Evolutionary conservation across 2,329 filamentous ascomycete species (phyloP).

Genomic region (Magnaporthiopsis incrustans): DNA sequence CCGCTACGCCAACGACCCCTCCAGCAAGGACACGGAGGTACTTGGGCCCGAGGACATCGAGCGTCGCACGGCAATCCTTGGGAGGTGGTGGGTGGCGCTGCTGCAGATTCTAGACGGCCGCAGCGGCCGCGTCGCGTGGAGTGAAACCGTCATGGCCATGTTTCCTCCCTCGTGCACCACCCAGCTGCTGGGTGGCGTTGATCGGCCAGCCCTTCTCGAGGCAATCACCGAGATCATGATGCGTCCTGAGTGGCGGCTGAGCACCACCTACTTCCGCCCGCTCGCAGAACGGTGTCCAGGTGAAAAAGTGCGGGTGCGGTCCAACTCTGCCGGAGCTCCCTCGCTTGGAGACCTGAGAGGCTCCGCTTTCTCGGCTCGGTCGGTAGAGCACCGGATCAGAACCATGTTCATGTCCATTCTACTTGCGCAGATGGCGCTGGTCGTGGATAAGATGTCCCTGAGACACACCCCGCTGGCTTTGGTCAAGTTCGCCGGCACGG

Average conservation of each 20-base stretch:
- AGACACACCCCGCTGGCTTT: constrained; percentile 58
- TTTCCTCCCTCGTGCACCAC: constrained; percentile 30
- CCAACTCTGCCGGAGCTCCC: constrained; percentile 48
- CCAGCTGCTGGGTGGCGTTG: constrained; percentile 74
- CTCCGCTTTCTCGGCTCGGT: constrained; percentile 41
- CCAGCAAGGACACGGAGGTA: constrained; percentile 40
- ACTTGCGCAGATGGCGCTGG: constrained; percentile 73
- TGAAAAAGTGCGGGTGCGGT: constrained; percentile 36
- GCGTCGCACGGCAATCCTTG: constrained; percentile 67
- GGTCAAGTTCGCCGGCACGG: constrained; percentile 83
- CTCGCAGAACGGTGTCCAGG: constrained; percentile 45
- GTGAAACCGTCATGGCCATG: constrained; percentile 12
- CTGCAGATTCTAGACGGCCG: constrained; percentile 71
- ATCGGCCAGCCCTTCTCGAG: constrained; percentile 73
- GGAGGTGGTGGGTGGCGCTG: constrained; percentile 84
- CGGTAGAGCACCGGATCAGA: constrained; percentile 79
- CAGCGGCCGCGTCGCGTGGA: constrained; percentile 13
- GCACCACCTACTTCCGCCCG: constrained; percentile 59
- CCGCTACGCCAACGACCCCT: constrained; percentile 59
- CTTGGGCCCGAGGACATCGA: constrained; percentile 78
- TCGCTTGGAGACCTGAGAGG: constrained; percentile 51
- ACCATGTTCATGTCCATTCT: constrained; percentile 82
- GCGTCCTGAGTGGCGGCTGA: constrained; percentile 76
- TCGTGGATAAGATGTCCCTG: constrained; percentile 82
- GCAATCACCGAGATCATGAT: constrained; percentile 77